These are phyloP conservation scores for Neurospora sp. DNA, from an alignment of 495 filamentous ascomycete genomes.

Conservation along the genomic window DNA sequence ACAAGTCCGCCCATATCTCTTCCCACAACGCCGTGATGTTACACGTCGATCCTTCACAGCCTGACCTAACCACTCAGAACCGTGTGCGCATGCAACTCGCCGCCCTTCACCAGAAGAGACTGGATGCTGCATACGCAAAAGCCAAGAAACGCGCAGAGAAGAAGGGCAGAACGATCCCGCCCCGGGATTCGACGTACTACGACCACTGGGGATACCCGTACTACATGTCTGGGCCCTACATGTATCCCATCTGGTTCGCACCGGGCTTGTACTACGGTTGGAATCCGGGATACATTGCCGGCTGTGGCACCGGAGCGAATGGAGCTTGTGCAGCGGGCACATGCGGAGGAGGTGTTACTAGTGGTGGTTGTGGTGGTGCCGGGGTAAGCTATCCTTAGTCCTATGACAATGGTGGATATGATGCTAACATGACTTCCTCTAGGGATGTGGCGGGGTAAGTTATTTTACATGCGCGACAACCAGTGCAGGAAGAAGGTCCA, in stretches of 20 bases:
- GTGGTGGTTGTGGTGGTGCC: slow-evolving; percentile 23
- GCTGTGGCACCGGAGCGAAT: slow-evolving; percentile 6
- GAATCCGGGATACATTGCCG: slow-evolving; percentile 29
- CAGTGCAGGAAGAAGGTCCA: neutral
- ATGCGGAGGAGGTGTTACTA: slow-evolving; percentile 25
- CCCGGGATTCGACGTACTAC: slow-evolving; percentile 37
- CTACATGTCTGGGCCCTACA: slow-evolving; percentile 26
- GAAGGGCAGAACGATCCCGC: slow-evolving; percentile 42
- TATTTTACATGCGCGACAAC: neutral
- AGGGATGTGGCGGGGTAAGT: slow-evolving; percentile 7
- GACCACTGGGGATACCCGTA: slow-evolving; percentile 46
- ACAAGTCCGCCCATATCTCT: slow-evolving; percentile 61
- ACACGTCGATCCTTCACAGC: slow-evolving; percentile 30
- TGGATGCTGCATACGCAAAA: slow-evolving; percentile 54
- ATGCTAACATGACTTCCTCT: neutral
- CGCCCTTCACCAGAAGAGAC: slow-evolving; percentile 33
- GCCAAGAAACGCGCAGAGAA: slow-evolving; percentile 51
- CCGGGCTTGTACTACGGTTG: slow-evolving; percentile 18
- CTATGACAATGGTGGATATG: neutral
- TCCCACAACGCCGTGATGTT: slow-evolving; percentile 49
- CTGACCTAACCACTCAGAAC: slow-evolving; percentile 32
- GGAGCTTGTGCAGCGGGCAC: slow-evolving; percentile 13
- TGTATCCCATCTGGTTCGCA: slow-evolving; percentile 25
- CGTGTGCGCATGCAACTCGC: slow-evolving; percentile 43
- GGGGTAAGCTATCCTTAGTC: slow-evolving; percentile 1